Base-by-base conservation (phyloP, 2,329 filamentous ascomycete genomes). In the Juglanconis juglandina region DNA sequence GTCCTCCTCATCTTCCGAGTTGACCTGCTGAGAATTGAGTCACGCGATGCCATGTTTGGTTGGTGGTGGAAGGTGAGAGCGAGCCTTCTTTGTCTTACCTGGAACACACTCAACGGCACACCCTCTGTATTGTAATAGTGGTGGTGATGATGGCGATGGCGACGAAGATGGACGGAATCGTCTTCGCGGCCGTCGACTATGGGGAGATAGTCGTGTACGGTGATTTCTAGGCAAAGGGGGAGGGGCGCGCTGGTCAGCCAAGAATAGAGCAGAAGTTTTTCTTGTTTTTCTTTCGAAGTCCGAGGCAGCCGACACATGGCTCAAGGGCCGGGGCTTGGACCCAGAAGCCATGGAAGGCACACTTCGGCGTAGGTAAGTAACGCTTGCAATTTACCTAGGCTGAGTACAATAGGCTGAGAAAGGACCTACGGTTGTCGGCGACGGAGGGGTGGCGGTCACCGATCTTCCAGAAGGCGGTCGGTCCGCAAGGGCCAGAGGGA, bases 401-500 rank as follows among this genome's bases (percentile, higher is more conserved):
- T 47, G 71, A 67, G 53, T 71, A 66, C 33, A 56, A 24, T 9
- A 56, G 32, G 39, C 33, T 67, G 62, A 56, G 69, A 56, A 8
- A 69, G 49, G 11, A 67, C 66, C 24, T 75, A 68, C 34, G 54
- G 3, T 73, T 62, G 51, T 73, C 71, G 8, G 72, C 67, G 46
- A 70, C 68, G 39, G 64, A 42, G 60, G 66, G 57, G 33, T 71
- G 69, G 14, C 74, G 72, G 65, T 89, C 85, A 48, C 79, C 82
- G 10, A 87, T 77, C 73, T 93, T 93, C 89, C 90, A 94, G 68
- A 91, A 92, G 0, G 87, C 87, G 1, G 87, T 91, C 1, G 90
- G 90, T 0, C 90, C 90, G 2, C 82, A 88, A 0, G 90, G 90
- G 0, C 90, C 89, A 66, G 87, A 83, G 1, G 76, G 71, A 63